phyloP scores from a whole-genome alignment of 225 moss, liverwort and hornwort species.

The Asterella californica region DNA sequence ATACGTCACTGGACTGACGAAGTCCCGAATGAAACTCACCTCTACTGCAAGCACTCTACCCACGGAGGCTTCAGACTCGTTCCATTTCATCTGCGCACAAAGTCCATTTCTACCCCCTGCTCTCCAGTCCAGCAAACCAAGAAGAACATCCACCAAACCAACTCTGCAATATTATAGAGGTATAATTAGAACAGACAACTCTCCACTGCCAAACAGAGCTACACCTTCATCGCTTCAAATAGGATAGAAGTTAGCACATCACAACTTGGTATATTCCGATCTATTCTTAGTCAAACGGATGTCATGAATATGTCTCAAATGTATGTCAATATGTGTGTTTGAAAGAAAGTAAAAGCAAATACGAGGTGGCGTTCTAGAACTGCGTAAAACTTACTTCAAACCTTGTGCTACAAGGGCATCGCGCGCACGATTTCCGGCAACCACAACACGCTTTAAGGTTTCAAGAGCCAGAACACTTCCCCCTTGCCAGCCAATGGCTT shows the following conservation, averaged over 20 bases:
- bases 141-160: constrained; percentile 78
- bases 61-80: constrained; percentile 89
- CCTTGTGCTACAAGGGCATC: constrained; percentile 95
- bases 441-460: constrained; percentile 85
- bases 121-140: constrained; percentile 91
- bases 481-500: constrained; percentile 96
- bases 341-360: no score
- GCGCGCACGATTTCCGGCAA: constrained; percentile 89
- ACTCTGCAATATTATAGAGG: constrained; percentile 44
- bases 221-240: not conserved
- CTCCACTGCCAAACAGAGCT: not conserved
- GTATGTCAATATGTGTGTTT: no score
- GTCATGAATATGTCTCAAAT: no score
- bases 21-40: constrained; percentile 33
- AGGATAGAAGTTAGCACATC: not conserved
- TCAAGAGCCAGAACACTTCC: constrained; percentile 91
- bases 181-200: not conserved
- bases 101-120: constrained; percentile 89
- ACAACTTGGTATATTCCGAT: not conserved
- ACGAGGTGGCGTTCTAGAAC: not conserved
- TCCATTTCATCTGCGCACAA: constrained; percentile 94
- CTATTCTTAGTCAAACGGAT: not conserved
- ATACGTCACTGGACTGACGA: not conserved
- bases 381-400: constrained; percentile 54
- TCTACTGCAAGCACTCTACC: constrained; percentile 92